A percentile compares a stretch with the other conserved stretches of the same genome.
phyloP scores from a whole-genome alignment of 148 eudicot genomes.

The Rhododendron mucronatum region DNA sequence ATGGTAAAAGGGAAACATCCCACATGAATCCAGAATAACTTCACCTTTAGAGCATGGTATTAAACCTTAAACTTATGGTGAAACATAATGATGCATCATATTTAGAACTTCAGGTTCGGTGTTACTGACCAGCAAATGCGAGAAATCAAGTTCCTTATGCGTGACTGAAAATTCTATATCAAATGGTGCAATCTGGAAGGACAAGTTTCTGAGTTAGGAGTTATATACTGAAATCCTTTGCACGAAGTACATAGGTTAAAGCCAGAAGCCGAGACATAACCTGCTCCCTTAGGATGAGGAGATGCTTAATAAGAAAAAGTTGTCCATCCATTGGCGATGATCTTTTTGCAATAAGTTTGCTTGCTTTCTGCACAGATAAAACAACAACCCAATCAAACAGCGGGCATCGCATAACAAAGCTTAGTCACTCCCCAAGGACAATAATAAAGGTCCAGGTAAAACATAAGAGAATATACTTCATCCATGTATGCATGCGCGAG shows the following conservation, averaged over 20 bases:
- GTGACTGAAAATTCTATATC: slow-evolving; percentile 97
- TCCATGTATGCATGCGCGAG: background rate
- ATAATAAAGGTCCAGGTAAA: background rate
- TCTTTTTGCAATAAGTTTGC: slow-evolving; percentile 73
- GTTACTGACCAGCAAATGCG: slow-evolving; percentile 86
- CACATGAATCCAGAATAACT: background rate
- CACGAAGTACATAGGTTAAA: background rate
- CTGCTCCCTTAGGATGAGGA: slow-evolving; percentile 94
- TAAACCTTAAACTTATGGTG: background rate
- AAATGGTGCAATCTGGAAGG: slow-evolving; percentile 93
- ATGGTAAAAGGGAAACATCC: background rate
- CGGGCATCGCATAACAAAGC: background rate
- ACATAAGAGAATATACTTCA: background rate
- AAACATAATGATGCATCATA: slow-evolving; percentile 1
- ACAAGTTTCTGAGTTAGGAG: slow-evolving; percentile 27
- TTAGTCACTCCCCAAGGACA: background rate
- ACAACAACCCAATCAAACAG: background rate
- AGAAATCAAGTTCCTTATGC: slow-evolving; percentile 97
- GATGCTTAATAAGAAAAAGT: slow-evolving; percentile 88
- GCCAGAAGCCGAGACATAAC: slow-evolving; percentile 22
- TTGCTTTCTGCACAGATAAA: slow-evolving; percentile 65
- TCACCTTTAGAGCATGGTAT: slow-evolving; percentile 1
- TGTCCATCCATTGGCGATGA: slow-evolving; percentile 92
- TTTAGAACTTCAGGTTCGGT: slow-evolving; percentile 3
- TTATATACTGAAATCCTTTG: background rate